Percentiles rank a stretch among this genome's conserved stretches.
phyloP scores from a whole-genome alignment of 176 grass and related monocot genomes.

The Lolium multiflorum region DNA sequence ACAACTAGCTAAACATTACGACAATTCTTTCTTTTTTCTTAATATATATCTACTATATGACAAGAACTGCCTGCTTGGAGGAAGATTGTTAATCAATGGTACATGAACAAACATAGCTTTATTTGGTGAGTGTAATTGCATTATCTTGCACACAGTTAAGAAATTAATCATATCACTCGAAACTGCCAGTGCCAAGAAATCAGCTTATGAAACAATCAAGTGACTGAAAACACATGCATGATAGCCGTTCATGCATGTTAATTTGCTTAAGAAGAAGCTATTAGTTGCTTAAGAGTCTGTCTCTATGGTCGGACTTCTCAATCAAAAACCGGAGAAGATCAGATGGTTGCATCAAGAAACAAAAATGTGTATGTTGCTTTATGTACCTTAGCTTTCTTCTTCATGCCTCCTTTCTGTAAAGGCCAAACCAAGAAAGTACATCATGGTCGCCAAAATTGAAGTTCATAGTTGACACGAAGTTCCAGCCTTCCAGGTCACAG shows the following conservation, averaged over 20 bases:
- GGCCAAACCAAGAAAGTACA: conserved; percentile 19
- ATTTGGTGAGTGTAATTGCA: background rate
- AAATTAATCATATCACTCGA: background rate
- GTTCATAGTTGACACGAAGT: background rate
- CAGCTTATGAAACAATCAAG: background rate
- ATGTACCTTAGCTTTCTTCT: conserved; percentile 26
- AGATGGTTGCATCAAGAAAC: conserved; percentile 24
- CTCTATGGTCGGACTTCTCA: background rate
- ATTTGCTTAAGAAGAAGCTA: background rate
- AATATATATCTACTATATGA: background rate
- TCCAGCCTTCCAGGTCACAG: background rate
- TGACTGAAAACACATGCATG: background rate
- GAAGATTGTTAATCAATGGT: background rate
- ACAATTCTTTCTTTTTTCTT: background rate
- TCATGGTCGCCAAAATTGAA: conserved; percentile 16
- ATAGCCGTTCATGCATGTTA: no score
- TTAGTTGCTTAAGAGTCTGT: background rate
- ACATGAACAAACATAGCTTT: background rate
- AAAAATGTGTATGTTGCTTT: background rate
- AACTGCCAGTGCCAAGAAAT: background rate
- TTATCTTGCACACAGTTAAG: background rate
- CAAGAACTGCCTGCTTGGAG: background rate
- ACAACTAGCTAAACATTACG: conserved; percentile 35
- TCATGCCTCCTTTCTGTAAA: conserved; percentile 12
- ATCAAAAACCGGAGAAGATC: background rate